A percentile compares a stretch with the other conserved stretches of the same genome.
phyloP scores from a whole-genome alignment of 805 yeast genomes.

The Starmera dryadoides region DNA sequence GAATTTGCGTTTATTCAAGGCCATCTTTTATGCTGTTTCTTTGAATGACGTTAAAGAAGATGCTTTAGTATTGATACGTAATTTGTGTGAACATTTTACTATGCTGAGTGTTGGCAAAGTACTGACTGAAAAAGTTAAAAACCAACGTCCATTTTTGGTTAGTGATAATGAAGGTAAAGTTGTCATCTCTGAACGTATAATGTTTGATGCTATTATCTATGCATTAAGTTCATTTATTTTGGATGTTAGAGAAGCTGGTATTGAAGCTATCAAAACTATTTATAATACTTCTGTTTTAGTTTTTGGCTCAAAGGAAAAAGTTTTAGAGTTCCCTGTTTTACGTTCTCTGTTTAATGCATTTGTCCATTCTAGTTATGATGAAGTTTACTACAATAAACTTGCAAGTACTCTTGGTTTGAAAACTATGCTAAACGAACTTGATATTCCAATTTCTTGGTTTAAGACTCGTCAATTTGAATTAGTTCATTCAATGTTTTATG shows the following conservation, averaged over 20 bases:
- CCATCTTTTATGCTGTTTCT: conserved; percentile 70
- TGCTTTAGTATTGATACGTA: conserved; percentile 53
- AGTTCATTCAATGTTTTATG: conserved; percentile 80
- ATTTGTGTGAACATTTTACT: conserved; percentile 73
- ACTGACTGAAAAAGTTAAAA: conserved; percentile 57
- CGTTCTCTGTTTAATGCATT: conserved; percentile 73
- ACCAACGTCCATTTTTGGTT: conserved; percentile 64
- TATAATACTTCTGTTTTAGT: conserved; percentile 54
- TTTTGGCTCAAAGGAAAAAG: conserved; percentile 61
- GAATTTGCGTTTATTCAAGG: conserved; percentile 55
- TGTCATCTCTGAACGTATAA: conserved; percentile 57
- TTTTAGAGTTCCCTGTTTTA: conserved; percentile 67
- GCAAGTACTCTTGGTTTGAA: conserved; percentile 86
- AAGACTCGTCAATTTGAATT: conserved; percentile 75
- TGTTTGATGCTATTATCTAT: conserved; percentile 67
- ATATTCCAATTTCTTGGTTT: conserved; percentile 67
- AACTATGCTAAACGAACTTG: conserved; percentile 61
- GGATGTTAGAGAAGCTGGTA: conserved; percentile 66
- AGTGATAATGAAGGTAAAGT: conserved; percentile 75
- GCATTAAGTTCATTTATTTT: conserved; percentile 74
- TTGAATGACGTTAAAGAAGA: conserved; percentile 65
- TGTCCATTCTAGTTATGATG: conserved; percentile 88
- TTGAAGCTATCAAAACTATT: conserved; percentile 54
- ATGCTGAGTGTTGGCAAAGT: conserved; percentile 71
- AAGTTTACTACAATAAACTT: conserved; percentile 73